These are phyloP conservation scores for Colletotrichum ledebouriae DNA, from an alignment of 2,329 filamentous ascomycete species.

Conservation along the genomic window DNA sequence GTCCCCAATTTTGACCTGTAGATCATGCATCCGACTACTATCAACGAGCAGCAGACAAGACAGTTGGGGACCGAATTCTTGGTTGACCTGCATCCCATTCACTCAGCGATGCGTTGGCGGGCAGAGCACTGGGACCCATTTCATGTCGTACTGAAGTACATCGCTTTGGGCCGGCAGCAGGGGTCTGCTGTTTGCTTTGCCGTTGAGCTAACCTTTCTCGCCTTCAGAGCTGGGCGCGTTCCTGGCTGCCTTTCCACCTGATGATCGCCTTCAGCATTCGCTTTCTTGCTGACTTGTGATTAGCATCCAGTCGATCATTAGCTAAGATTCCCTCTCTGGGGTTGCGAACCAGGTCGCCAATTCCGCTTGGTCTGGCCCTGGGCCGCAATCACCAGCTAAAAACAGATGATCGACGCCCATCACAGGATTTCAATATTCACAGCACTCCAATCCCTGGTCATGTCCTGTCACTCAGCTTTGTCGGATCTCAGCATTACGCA, in stretches of 20 bases:
- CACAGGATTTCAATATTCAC: slow-evolving; percentile 29
- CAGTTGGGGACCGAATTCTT: background rate
- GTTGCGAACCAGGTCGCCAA: background rate
- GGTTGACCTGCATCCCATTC: background rate
- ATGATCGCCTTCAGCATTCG: background rate
- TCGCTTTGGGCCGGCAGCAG: slow-evolving; percentile 28
- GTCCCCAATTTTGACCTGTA: slow-evolving; percentile 9
- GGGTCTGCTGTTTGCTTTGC: slow-evolving; percentile 35
- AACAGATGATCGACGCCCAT: slow-evolving; percentile 36
- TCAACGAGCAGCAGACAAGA: slow-evolving; percentile 1
- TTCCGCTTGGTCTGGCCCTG: slow-evolving; percentile 15
- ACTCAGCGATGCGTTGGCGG: slow-evolving; percentile 12
- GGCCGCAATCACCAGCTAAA: slow-evolving; percentile 14
- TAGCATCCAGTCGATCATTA: slow-evolving; percentile 9
- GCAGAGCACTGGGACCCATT: slow-evolving; percentile 26
- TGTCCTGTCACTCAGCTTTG: slow-evolving; percentile 24
- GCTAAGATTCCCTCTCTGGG: slow-evolving; percentile 13
- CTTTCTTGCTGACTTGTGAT: slow-evolving; percentile 9
- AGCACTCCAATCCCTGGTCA: slow-evolving; percentile 14
- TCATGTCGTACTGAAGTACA: slow-evolving; percentile 36
- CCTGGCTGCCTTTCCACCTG: slow-evolving; percentile 23
- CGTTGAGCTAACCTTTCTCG: slow-evolving; percentile 32
- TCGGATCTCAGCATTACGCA: slow-evolving; percentile 19
- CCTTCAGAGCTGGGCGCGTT: slow-evolving; percentile 8
- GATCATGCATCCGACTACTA: background rate